Percentiles rank a stretch among this genome's conserved stretches.
Evolutionary conservation across 768 basidiomycete genomes (phyloP).

Genomic region (Favolaschia claudopus): DNA sequence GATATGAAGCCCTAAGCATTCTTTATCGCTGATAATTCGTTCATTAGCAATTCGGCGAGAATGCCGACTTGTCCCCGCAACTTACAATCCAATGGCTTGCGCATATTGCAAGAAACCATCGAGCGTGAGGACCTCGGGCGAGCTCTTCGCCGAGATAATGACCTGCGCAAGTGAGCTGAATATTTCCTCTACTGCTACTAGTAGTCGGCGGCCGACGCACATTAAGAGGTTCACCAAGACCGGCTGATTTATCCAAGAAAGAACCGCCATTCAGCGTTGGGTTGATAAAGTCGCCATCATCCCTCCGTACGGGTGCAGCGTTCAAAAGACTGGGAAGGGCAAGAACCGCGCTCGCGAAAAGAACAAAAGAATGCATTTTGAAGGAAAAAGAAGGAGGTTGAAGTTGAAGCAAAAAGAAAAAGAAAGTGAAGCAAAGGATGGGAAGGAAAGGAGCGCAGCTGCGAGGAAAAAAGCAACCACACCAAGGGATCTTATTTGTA

Average conservation of each 20-base stretch:
- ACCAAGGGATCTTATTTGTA: neutral
- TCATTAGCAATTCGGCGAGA: neutral
- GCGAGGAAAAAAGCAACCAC: neutral
- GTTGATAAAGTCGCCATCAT: slow-evolving; percentile 15
- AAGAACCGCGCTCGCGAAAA: neutral
- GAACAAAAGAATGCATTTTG: neutral
- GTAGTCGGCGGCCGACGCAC: slow-evolving; percentile 14
- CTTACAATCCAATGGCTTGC: slow-evolving; percentile 53
- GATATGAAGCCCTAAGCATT: slow-evolving; percentile 52
- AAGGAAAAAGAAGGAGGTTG: no score
- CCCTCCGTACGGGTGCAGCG: no score
- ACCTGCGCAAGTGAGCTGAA: slow-evolving; percentile 19
- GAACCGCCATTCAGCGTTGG: slow-evolving; percentile 1
- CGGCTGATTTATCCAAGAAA: slow-evolving; percentile 23
- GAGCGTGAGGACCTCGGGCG: slow-evolving; percentile 46
- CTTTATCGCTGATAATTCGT: slow-evolving; percentile 38
- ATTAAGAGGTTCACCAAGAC: slow-evolving; percentile 56
- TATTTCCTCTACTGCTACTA: neutral
- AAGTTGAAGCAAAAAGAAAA: neutral
- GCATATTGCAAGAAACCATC: slow-evolving; percentile 53
- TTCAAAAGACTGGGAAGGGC: neutral
- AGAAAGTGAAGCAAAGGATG: neutral
- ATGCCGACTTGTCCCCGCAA: neutral
- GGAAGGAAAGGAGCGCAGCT: neutral
- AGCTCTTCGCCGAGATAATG: slow-evolving; percentile 55